phyloP scores from a whole-genome alignment of 1,139 yeast genomes.

The Spathaspora sp. region DNA sequence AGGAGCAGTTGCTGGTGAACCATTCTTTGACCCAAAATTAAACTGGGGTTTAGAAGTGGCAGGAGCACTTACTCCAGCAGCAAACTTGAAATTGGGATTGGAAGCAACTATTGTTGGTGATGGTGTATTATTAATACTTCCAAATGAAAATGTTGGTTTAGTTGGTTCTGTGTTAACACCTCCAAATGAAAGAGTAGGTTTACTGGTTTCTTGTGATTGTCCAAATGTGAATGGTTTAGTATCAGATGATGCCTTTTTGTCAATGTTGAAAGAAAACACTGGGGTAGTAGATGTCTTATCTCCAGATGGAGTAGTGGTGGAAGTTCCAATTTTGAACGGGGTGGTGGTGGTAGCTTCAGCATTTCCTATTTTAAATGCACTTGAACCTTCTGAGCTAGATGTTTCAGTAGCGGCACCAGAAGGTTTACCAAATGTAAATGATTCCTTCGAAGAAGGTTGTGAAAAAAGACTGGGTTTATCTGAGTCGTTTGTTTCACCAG shows the following conservation, averaged over 20 bases:
- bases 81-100: conserved; percentile 13
- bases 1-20: conserved; percentile 2
- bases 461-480: conserved; percentile 1
- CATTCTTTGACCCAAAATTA: conserved; percentile 9
- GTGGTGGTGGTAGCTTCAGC: conserved; percentile 1
- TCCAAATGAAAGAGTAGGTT: background rate
- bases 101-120: conserved; percentile 5
- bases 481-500: conserved; percentile 2
- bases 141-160: conserved; percentile 16
- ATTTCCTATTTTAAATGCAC: conserved; percentile 7
- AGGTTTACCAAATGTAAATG: background rate
- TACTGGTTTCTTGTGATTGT: background rate
- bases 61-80: conserved; percentile 13
- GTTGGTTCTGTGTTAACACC: conserved; percentile 6
- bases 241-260: background rate
- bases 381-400: conserved; percentile 2
- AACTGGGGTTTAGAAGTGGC: conserved; percentile 4
- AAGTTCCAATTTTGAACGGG: conserved; percentile 9
- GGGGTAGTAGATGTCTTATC: background rate
- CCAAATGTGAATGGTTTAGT: background rate
- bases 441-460: conserved; percentile 5
- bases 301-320: conserved; percentile 4
- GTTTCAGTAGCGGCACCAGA: conserved; percentile 4
- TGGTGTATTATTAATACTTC: conserved; percentile 3
- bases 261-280: conserved; percentile 3